A percentile compares a stretch with the other conserved stretches of the same genome.
phyloP scores from a whole-genome alignment of 2,329 filamentous ascomycete genomes.

The Fusarium sacchari region DNA sequence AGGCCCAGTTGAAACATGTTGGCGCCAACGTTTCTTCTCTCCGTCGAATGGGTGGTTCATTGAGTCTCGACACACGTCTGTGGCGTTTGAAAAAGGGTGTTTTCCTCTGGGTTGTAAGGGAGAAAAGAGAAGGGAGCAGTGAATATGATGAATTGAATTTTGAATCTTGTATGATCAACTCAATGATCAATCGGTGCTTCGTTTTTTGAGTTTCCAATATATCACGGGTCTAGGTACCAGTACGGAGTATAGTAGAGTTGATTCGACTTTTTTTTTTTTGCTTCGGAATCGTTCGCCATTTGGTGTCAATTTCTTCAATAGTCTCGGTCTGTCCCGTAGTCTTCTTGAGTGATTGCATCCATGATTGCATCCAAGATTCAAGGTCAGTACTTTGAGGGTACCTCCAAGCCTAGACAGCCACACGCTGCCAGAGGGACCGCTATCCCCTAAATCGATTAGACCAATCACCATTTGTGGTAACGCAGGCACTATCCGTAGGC shows the following conservation, averaged over 20 bases:
- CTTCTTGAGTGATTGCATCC: slow-evolving; percentile 23
- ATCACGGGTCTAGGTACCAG: background rate
- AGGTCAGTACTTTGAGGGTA: slow-evolving; percentile 11
- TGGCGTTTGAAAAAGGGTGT: slow-evolving; percentile 27
- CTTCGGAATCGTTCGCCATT: background rate
- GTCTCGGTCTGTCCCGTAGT: slow-evolving; percentile 24
- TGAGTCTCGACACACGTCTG: slow-evolving; percentile 24
- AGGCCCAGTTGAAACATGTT: slow-evolving; percentile 6
- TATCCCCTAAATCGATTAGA: slow-evolving; percentile 1
- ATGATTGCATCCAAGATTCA: background rate
- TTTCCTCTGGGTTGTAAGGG: slow-evolving; percentile 11
- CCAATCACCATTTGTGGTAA: background rate
- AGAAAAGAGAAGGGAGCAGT: slow-evolving; percentile 12
- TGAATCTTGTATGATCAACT: background rate
- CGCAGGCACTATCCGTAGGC: background rate
- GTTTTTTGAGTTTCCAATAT: background rate
- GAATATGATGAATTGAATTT: background rate
- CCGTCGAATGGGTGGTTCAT: background rate
- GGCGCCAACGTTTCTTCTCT: slow-evolving; percentile 11
- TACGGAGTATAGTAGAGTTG: background rate
- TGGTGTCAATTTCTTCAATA: background rate
- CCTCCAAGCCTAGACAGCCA: slow-evolving; percentile 10
- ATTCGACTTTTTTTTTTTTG: background rate
- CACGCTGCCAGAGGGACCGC: slow-evolving; percentile 22
- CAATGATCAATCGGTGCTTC: background rate